Evolutionary conservation across 306 rosid genomes (phyloP), one percentile per base, ranked within the genome.

Genomic region (Vigna hirtella): DNA sequence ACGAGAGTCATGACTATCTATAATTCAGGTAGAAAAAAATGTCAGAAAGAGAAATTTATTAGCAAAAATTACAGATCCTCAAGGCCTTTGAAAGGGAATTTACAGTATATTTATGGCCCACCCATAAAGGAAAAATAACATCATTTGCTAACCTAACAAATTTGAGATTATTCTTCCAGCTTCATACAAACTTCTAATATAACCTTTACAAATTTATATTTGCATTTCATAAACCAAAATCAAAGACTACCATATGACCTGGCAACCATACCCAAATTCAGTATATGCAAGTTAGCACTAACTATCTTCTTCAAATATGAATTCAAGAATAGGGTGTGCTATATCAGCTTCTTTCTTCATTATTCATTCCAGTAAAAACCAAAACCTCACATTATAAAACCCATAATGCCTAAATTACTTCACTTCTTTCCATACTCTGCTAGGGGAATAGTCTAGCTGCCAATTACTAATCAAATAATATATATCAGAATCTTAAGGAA

Each of bases 391-490:
- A 4, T 59, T 49, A 66, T 20, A 51, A 16, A 42, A 34, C 65
- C 57, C 49, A 43, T 70, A 16, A 49, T 12, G 47, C 38, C 48
- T 10, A 16, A 64, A 70, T 67, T 62, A 47, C 47, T 62, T 62
- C 14, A 4, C 22, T 49, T 77, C 79, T 42, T 64, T 55, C 38
- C 53, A 62, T 61, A 34, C 24, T 75, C 47, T 47, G 76, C 36
- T 28, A 48, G 5, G 70, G 36, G 43, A 34, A 43, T 18, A 32
- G 63, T 61, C 51, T 22, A 55, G 7, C 50, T 26, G 69, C 59
- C 49, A 32, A n/a, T 73, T 13, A 51, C 50, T 14, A 51, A 73
- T 67, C 61, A 77, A 77, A 67, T 26, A 73, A 77, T 55, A 18
- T 30, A 52, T 62, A 66, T 67, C 76, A 42, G 18, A 51, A 22